Conservation (phyloP, 2,329 filamentous ascomycete species). For the Alternaria sp. region DNA sequence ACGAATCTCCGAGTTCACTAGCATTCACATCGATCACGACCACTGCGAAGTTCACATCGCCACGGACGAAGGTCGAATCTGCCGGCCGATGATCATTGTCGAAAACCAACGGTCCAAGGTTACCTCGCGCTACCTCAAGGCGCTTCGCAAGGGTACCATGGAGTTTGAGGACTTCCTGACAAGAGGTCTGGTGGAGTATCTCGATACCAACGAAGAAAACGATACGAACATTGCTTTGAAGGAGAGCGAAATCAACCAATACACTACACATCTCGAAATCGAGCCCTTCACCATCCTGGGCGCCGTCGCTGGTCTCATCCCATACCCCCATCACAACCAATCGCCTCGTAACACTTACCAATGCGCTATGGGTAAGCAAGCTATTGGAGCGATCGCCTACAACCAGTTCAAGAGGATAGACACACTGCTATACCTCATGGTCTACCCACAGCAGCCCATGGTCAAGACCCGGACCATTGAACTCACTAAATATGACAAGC, state of each 20-base stretch:
- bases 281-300: slow-evolving; percentile 97
- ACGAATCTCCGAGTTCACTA: slow-evolving; percentile 93
- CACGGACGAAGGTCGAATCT: slow-evolving; percentile 96
- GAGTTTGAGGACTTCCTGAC: slow-evolving; percentile 94
- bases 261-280: slow-evolving; percentile 94
- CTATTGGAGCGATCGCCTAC: slow-evolving; percentile 96
- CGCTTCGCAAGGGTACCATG: slow-evolving; percentile 81
- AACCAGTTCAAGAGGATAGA: slow-evolving; percentile 98
- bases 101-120: slow-evolving; percentile 86
- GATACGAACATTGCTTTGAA: slow-evolving; percentile 92
- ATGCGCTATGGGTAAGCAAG: slow-evolving; percentile 99
- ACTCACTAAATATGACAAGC: slow-evolving; percentile 94
- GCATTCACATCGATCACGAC: slow-evolving; percentile 94
- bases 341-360: slow-evolving; percentile 98
- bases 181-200: slow-evolving; percentile 89
- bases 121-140: slow-evolving; percentile 76
- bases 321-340: slow-evolving; percentile 98
- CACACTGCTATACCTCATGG: slow-evolving; percentile 92
- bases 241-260: slow-evolving; percentile 80
- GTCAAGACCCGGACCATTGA: slow-evolving; percentile 97
- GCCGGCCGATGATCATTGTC: slow-evolving; percentile 92
- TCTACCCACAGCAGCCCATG: slow-evolving; percentile 97
- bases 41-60: slow-evolving; percentile 92
- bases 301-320: slow-evolving; percentile 93
- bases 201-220: slow-evolving; percentile 98